Base-by-base conservation (phyloP, 2,329 filamentous ascomycete genomes). In the Gyromitra esculenta region DNA sequence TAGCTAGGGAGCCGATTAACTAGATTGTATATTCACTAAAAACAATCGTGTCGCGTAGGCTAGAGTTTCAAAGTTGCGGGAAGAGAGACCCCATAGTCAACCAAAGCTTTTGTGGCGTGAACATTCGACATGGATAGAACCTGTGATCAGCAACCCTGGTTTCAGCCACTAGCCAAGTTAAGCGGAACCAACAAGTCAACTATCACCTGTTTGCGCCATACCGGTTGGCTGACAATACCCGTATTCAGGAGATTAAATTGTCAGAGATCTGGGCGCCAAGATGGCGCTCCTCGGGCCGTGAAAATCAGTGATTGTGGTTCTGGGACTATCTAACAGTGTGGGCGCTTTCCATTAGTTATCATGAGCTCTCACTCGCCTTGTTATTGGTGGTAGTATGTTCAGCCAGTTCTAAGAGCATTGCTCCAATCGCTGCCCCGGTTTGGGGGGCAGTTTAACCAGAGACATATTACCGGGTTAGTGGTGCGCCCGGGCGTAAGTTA, bases 331-430 rank as follows among this genome's bases (percentile, higher is more conserved):
- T 4, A 31, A 31, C 25, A 2, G 25, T 31, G 25, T 3, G 25
- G 25, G 25, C 25, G 25, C 25, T 31, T 4, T 31, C 25, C 2
- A 31, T 7, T 50, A 1, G 15, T 6, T 7, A n/a, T 66, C 64
- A 67, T 31, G 18, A 5, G n/a, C 18, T 56, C 7, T 67, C 64
- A 67, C 64, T 56, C 48, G 48, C 13, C 25, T 11, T 54, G 2
- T n/a, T n/a, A n/a, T n/a, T 18, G 2, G 2, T 31, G 2, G 25
- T 0, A 31, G 25, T 31, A 31, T 31, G 25, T 31, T 31, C 25
- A 31, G 25, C 25, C 25, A 31, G 4, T 31, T 4, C 25, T 31
- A 31, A 2, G 2, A 31, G 25, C 25, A 31, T 31, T 31, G 4
- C 2, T 31, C 4, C 4, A 31, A 31, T 31, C 25, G 2, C 25